These are phyloP conservation scores for Plectosphaerella plurivora DNA, from an alignment of 2,329 filamentous ascomycete species.

Conservation along the genomic window DNA sequence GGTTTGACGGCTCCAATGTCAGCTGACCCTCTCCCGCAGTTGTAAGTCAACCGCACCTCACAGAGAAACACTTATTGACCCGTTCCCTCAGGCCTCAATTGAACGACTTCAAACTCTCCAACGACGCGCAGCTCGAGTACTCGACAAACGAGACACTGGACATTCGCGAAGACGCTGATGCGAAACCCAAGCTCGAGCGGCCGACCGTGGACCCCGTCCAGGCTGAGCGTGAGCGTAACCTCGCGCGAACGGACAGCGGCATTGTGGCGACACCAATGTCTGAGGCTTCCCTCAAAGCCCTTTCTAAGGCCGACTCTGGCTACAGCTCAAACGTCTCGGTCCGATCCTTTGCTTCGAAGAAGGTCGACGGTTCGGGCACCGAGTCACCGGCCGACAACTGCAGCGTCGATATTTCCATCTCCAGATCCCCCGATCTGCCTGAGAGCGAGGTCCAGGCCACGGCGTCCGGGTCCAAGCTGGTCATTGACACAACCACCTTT, in stretches of 20 bases:
- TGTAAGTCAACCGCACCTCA: too few species aligned
- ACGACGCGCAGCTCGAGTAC: constrained; percentile 18
- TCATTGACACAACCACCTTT: constrained; percentile 24
- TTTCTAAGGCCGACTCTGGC: constrained; percentile 57
- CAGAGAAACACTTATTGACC: too few species aligned
- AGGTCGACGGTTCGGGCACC: constrained; percentile 7
- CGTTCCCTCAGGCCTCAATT: too few species aligned
- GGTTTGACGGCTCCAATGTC: too few species aligned
- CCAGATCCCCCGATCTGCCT: not conserved
- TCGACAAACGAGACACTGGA: constrained; percentile 31
- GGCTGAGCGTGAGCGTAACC: constrained; percentile 14
- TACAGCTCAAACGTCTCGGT: constrained; percentile 58
- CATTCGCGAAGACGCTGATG: constrained; percentile 36
- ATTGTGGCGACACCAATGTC: constrained; percentile 41
- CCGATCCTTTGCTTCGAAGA: constrained; percentile 41
- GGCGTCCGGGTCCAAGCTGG: constrained; percentile 11
- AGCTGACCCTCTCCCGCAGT: too few species aligned
- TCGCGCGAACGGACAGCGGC: constrained; percentile 43
- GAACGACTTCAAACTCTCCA: too few species aligned
- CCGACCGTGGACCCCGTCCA: constrained; percentile 12
- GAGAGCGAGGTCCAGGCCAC: constrained; percentile 1
- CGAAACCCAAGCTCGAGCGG: constrained; percentile 28
- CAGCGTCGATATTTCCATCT: constrained; percentile 5
- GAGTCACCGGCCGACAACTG: constrained; percentile 3
- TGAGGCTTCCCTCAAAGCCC: constrained; percentile 34